These are phyloP conservation scores for Paraurostyla sp. DNA, from an alignment of 73 alveolate genomes.

Conservation along the genomic window DNA sequence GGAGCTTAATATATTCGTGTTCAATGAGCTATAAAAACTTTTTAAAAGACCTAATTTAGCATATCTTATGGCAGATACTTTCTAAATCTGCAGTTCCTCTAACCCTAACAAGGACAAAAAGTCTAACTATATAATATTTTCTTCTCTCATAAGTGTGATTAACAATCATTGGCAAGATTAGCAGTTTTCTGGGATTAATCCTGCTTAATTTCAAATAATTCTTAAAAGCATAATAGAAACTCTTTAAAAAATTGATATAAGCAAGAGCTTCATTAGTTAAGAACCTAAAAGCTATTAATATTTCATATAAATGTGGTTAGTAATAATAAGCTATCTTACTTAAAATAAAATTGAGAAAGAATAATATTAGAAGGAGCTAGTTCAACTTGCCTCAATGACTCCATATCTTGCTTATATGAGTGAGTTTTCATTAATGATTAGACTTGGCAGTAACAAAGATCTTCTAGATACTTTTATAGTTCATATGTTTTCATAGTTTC, in stretches of 20 bases:
- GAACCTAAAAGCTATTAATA: not conserved
- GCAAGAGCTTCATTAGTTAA: not conserved
- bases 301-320: conserved; percentile 37
- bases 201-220: not conserved
- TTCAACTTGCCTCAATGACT: not conserved
- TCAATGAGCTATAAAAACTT: not conserved
- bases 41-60: not conserved
- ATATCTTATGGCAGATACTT: not conserved
- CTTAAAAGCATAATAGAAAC: not conserved
- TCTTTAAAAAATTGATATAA: not conserved
- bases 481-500: not conserved
- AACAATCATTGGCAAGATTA: conserved; percentile 28
- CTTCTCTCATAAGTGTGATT: not conserved
- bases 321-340: not conserved
- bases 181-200: not conserved
- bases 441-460: conserved; percentile 46
- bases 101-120: not conserved
- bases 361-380: not conserved
- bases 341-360: not conserved
- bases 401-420: conserved; percentile 15
- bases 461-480: not conserved
- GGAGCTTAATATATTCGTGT: conserved; percentile 15
- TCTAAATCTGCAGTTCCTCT: not conserved
- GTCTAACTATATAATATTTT: not conserved
- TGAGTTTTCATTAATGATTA: conserved; percentile 33